Base-by-base conservation (phyloP, 208 protist species). In the Acanthamoeba royreba region DNA sequence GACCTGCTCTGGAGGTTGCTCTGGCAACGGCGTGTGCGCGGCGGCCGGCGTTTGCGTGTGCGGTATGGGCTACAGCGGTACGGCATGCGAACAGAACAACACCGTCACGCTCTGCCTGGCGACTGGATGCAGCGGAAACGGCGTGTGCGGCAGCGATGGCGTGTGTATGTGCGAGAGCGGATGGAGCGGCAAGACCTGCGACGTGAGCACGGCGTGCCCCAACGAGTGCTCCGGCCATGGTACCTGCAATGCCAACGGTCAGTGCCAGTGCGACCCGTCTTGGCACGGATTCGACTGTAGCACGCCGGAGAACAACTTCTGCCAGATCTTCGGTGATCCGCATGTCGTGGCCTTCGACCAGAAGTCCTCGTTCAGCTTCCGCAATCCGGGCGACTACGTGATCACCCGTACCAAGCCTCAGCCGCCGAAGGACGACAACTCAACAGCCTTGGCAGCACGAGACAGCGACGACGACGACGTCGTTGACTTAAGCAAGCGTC, bases 171-270 rank as follows among this genome's bases (percentile, higher is more conserved):
- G 77, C 77, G 40, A 87, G 77, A 31, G 7, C 47, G 77, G 77
- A 35, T 87, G 77, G 77, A 31, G n/a, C 31, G 77, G 77, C 9
- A 22, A 17, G 31, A 19, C 43, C 33, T 87, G 77, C 77, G 25
- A 47, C n/a, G 35, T 87, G 25, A 55, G 45, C 43, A 87, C 47
- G 33, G 45, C 40, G 43, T 87, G 77, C 77, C 77, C 77, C 47
- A 87, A 87, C 35, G 28, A 87, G 45, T 87, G 77, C 77, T 87
- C 77, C n/a, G 77, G 77, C 35, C 45, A 58, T n/a, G 77, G 77
- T 45, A 35, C n/a, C 28, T 87, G 77, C 33, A 33, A 72, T 33
- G 42, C 47, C 47, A 87, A n/a, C 2, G 77, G 77, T 38, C 45
- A 47, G 43, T 87, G 77, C 77, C 33, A n/a, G 43, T 87, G 77